Percentiles rank a stretch among this genome's conserved stretches.
Conservation (phyloP, 1,284 basidiomycete genomes). For the Microbotryum lychnidis-dioicae region DNA sequence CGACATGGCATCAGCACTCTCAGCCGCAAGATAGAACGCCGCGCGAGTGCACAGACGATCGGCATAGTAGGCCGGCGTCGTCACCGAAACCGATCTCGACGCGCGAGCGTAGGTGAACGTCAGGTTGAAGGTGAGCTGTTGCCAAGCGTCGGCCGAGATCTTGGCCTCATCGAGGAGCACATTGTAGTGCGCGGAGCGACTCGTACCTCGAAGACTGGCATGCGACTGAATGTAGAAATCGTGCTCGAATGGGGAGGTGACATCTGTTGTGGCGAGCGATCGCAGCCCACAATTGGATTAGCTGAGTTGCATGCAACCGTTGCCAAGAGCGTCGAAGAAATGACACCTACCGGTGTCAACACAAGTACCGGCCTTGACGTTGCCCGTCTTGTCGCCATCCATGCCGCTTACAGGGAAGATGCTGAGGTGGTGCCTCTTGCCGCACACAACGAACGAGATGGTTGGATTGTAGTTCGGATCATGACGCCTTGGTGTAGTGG, state of each 20-base stretch:
- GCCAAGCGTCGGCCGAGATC: slow-evolving; percentile 43
- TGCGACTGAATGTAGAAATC: slow-evolving; percentile 46
- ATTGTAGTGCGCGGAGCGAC: slow-evolving; percentile 57
- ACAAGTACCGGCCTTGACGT: slow-evolving; percentile 25
- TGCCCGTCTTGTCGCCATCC: slow-evolving; percentile 19
- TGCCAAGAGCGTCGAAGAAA: not conserved
- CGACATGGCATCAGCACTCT: not conserved
- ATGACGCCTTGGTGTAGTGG: too few species aligned
- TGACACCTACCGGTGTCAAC: slow-evolving; percentile 17
- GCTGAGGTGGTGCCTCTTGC: slow-evolving; percentile 67
- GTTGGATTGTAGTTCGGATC: slow-evolving; percentile 48
- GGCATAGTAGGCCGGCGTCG: slow-evolving; percentile 63
- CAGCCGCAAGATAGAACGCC: not conserved
- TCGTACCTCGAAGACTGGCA: slow-evolving; percentile 58
- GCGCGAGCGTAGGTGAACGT: slow-evolving; percentile 68
- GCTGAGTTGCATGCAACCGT: too few species aligned
- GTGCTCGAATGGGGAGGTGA: slow-evolving; percentile 19
- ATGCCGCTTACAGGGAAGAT: slow-evolving; percentile 10
- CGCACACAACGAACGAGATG: slow-evolving; percentile 67
- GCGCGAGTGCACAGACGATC: slow-evolving; percentile 8
- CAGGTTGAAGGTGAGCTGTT: slow-evolving; percentile 58
- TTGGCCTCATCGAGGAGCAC: slow-evolving; percentile 54
- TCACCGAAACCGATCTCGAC: slow-evolving; percentile 73
- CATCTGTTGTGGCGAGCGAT: too few species aligned
- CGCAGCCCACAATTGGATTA: not conserved